These are phyloP conservation scores for Elaeis oleifera DNA, from an alignment of 202 grass and related monocot species.

Conservation along the genomic window DNA sequence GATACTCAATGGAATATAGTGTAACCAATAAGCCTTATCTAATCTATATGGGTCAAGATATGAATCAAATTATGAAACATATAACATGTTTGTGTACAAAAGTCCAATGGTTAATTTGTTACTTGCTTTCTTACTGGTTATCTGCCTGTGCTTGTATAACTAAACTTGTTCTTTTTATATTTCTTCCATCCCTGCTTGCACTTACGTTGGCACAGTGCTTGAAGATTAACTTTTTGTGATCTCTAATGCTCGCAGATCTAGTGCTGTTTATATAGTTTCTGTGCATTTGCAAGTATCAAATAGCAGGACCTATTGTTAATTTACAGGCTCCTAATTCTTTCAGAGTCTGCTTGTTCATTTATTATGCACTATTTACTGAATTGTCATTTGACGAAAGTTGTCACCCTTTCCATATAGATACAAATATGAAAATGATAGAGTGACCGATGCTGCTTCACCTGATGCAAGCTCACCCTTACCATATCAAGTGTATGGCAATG, in stretches of 20 bases:
- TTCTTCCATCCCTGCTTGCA: too few species aligned
- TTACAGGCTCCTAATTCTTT: neutral
- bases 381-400: neutral
- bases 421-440: slow-evolving; percentile 97
- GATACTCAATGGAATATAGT: too few species aligned
- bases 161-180: too few species aligned
- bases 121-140: neutral
- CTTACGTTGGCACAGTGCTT: too few species aligned
- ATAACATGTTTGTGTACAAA: too few species aligned
- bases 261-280: too few species aligned
- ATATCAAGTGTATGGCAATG: slow-evolving; percentile 97
- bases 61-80: too few species aligned
- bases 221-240: too few species aligned
- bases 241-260: too few species aligned
- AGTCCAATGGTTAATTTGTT: too few species aligned
- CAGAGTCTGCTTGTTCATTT: neutral
- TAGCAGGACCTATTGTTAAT: neutral
- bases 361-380: neutral
- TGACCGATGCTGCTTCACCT: slow-evolving; percentile 91
- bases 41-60: too few species aligned
- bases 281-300: neutral
- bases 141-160: neutral
- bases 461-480: slow-evolving; percentile 96
- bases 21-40: too few species aligned
- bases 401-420: slow-evolving; percentile 60